Base-by-base conservation (phyloP, 176 grass and related monocot genomes). In the Thalia dealbata region DNA sequence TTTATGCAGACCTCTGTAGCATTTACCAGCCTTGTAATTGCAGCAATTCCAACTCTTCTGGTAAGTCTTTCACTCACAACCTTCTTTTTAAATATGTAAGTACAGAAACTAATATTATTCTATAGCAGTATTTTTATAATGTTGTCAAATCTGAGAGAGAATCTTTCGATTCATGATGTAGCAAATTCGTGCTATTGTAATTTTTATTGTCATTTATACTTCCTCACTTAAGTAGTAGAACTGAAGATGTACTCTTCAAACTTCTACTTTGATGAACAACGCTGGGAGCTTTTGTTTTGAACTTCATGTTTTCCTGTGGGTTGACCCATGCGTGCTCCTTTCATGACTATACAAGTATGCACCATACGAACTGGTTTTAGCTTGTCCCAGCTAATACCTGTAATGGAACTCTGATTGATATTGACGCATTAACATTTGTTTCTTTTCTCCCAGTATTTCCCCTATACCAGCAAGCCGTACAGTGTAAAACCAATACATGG, bases 1-100 rank as follows among this genome's bases (percentile, higher is more conserved):
- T 14, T 74, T 62, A 42, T 79, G 51, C 87, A 95, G 91, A 95
- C 85, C 7, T 81, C 84, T 19, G 68, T 90, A 18, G 87, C 87
- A 69, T 95, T 95, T 82, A 78, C 78, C 18, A 69, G 85, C 28
- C 73, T 88, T 65, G 80, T 92, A 43, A 81, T 65, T 26, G 86
- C 77, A 73, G 86, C 86, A 19, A 84, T 92, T 80, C 84, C 90
- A 9, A 92, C 81, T 45, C 72, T 86, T 68, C 59, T 86, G 9
- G 86, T 89, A 86, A 89, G 82, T 84, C 59, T 66, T 18, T 43
- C 38, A 29, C 29, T 14, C 6, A 15, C 24, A 10, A 28, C 26
- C 12, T 5, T 68, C 27, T 68, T 8, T 1, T 18, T 24, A 18
- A 48, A 23, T 21, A 22, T 38, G 32, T 38, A 4, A 38, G 4